phyloP scores from a whole-genome alignment of 371 early-diverging fungal species.

The Batrachochytrium dendrobatidis region DNA sequence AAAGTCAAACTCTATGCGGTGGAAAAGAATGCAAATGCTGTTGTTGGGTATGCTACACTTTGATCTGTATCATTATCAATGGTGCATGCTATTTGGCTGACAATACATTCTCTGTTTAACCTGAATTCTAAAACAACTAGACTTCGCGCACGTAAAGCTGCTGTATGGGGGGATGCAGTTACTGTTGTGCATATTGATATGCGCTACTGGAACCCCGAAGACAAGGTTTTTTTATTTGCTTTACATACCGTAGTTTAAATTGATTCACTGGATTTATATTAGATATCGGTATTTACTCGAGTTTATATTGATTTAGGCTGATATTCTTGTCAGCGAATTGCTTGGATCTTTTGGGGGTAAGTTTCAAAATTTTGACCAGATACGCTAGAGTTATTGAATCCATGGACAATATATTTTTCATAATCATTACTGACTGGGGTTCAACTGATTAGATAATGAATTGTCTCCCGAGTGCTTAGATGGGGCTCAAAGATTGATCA shows the following conservation, averaged over 20 bases:
- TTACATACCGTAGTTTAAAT: not conserved
- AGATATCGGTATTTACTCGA: slow-evolving; percentile 10
- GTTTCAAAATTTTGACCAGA: not conserved
- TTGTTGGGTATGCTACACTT: slow-evolving; percentile 62
- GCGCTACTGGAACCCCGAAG: slow-evolving; percentile 75
- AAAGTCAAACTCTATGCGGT: slow-evolving; percentile 71
- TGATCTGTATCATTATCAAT: not conserved
- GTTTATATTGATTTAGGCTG: no score
- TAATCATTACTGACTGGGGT: not conserved
- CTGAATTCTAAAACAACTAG: slow-evolving; percentile 26
- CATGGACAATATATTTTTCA: not conserved
- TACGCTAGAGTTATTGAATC: not conserved
- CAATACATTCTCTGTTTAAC: not conserved
- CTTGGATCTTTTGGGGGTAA: slow-evolving; percentile 81
- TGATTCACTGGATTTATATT: not conserved
- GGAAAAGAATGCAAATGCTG: slow-evolving; percentile 93
- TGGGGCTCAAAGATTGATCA: slow-evolving; percentile 79
- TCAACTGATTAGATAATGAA: slow-evolving; percentile 67
- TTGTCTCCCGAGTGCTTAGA: slow-evolving; percentile 94
- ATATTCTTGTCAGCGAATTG: slow-evolving; percentile 85
- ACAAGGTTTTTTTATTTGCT: slow-evolving; percentile 38
- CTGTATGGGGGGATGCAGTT: slow-evolving; percentile 75
- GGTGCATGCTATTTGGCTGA: not conserved
- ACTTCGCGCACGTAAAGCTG: slow-evolving; percentile 64
- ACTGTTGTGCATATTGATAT: slow-evolving; percentile 81